A percentile compares a stretch with the other conserved stretches of the same genome.
These are phyloP conservation scores for Anthostomella pinea DNA, from an alignment of 2,329 filamentous ascomycete species.

Conservation along the genomic window DNA sequence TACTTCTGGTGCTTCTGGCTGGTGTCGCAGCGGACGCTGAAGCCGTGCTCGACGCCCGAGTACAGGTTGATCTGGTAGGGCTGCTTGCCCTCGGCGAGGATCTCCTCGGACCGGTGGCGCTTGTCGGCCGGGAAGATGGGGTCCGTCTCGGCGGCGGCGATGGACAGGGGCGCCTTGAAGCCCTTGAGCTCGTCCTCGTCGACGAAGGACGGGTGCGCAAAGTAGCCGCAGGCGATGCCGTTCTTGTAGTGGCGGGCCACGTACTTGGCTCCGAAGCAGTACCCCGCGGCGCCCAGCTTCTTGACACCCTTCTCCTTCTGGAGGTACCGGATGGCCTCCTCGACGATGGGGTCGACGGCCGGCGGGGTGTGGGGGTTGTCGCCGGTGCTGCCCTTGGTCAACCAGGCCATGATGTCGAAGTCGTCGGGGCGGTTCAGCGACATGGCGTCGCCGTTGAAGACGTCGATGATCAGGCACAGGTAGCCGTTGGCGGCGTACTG, in stretches of 20 bases:
- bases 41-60: constrained; percentile 70
- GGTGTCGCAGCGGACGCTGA: constrained; percentile 66
- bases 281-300: constrained; percentile 64
- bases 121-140: constrained; percentile 62
- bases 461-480: constrained; percentile 64
- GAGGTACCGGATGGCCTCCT: constrained; percentile 54
- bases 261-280: constrained; percentile 78
- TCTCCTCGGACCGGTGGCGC: constrained; percentile 63
- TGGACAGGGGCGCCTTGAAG: constrained; percentile 66
- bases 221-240: constrained; percentile 67
- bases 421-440: constrained; percentile 45
- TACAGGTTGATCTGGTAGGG: constrained; percentile 78
- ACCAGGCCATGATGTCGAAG: constrained; percentile 44
- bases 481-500: constrained; percentile 73
- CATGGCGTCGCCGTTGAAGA: constrained; percentile 66
- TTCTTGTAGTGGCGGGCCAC: constrained; percentile 63
- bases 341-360: constrained; percentile 47
- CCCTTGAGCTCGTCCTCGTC: constrained; percentile 61
- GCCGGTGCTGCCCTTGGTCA: constrained; percentile 42
- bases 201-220: constrained; percentile 77
- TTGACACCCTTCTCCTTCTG: constrained; percentile 53
- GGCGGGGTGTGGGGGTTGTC: constrained; percentile 48
- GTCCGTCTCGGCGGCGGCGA: constrained; percentile 63
- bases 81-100: constrained; percentile 52
- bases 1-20: constrained; percentile 57